phyloP scores from a whole-genome alignment of 2,329 filamentous ascomycete genomes.

The Fusarium begoniae region DNA sequence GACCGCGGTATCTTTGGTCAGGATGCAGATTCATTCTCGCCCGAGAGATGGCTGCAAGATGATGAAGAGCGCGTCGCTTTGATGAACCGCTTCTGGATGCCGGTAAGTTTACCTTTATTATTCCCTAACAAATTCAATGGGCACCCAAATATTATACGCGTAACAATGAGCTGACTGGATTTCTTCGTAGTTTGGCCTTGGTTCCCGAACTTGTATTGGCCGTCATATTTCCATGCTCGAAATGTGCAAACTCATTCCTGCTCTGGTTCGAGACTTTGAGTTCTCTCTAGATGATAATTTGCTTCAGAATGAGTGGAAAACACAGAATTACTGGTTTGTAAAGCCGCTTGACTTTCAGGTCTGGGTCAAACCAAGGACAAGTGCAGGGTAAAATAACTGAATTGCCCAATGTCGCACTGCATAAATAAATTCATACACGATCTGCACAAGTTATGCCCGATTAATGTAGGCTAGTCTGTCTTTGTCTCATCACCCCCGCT shows the following conservation, averaged over 20 bases:
- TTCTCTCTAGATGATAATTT: neutral
- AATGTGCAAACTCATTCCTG: neutral
- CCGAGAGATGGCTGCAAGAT: neutral
- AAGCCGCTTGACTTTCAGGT: neutral
- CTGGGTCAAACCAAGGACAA: neutral
- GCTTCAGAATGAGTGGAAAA: neutral
- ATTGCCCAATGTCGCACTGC: neutral
- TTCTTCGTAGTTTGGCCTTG: rapidly evolving
- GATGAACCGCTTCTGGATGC: neutral
- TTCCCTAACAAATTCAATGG: rapidly evolving
- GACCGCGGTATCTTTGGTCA: neutral
- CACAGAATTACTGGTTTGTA: neutral
- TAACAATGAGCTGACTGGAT: rapidly evolving
- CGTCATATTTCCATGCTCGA: neutral
- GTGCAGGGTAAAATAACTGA: neutral
- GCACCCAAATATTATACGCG: too few relatives aligned
- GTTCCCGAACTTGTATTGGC: rapidly evolving
- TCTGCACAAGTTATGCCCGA: neutral
- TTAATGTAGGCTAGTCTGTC: neutral
- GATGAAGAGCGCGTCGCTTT: neutral
- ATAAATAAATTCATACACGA: neutral
- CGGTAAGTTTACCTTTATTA: rapidly evolving
- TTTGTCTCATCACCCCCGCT: neutral
- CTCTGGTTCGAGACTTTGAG: neutral
- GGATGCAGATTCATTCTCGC: neutral